Evolutionary conservation across 306 rosid species (phyloP).

Genomic region (Cicer chorassanicum): DNA sequence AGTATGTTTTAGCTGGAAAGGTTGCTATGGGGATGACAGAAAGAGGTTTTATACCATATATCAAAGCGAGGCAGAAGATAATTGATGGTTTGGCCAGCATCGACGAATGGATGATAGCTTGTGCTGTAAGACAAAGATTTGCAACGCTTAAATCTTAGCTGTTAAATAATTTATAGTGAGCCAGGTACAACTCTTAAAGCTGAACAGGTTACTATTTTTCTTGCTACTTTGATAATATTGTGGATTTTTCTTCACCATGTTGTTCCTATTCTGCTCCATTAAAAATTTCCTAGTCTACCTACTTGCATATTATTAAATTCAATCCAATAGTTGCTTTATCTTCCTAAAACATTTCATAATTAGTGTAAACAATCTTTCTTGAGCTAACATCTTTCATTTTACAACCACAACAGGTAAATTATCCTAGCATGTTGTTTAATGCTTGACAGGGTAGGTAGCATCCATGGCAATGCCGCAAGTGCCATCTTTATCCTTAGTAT

Average conservation of each 20-base stretch:
- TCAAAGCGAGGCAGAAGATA: constrained; percentile 73
- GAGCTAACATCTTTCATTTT: constrained; percentile 39
- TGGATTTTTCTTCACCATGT: not conserved
- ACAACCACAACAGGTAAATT: constrained; percentile 33
- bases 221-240: not conserved
- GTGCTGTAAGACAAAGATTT: constrained; percentile 75
- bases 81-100: constrained; percentile 73
- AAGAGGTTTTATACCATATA: constrained; percentile 62
- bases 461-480: constrained; percentile 73
- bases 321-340: not conserved
- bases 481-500: constrained; percentile 48
- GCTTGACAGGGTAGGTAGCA: constrained; percentile 71
- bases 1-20: constrained; percentile 82
- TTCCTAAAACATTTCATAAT: not conserved
- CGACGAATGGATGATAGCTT: constrained; percentile 77
- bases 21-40: constrained; percentile 69
- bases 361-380: constrained; percentile 15
- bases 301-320: constrained; percentile 23
- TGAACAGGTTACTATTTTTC: not conserved
- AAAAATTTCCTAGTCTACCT: constrained; percentile 13
- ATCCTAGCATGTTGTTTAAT: constrained; percentile 32
- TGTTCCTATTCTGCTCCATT: not conserved
- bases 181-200: not conserved
- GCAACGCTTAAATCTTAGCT: constrained; percentile 58
- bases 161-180: constrained; percentile 32